Conservation (phyloP, 352 stramenopile species). For the Phytophthora kernoviae region DNA sequence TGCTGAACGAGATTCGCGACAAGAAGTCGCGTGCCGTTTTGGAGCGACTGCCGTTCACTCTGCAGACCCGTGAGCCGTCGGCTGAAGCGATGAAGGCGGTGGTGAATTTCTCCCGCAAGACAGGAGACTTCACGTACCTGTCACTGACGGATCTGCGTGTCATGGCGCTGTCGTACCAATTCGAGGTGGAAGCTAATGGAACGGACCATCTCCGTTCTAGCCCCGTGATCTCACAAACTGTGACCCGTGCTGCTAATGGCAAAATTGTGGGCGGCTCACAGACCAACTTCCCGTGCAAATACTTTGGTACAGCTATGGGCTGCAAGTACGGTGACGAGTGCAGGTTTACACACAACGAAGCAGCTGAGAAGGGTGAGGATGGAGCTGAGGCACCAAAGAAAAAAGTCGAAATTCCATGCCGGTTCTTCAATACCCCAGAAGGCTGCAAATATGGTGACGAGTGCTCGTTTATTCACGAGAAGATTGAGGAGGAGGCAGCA, state of each 20-base stretch:
- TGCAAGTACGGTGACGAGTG: constrained; percentile 85
- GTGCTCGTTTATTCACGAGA: constrained; percentile 76
- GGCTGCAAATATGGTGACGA: constrained; percentile 77
- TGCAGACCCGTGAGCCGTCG: constrained; percentile 83
- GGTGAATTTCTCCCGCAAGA: constrained; percentile 85
- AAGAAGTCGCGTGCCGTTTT: constrained; percentile 73
- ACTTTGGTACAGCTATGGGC: constrained; percentile 73
- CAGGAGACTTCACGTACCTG: constrained; percentile 84
- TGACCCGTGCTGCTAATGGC: constrained; percentile 67
- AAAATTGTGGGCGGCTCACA: constrained; percentile 63
- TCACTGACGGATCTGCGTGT: constrained; percentile 88
- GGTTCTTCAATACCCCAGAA: constrained; percentile 74
- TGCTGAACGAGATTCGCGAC: constrained; percentile 86
- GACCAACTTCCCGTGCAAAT: constrained; percentile 73
- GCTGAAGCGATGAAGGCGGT: constrained; percentile 80
- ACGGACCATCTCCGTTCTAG: constrained; percentile 70
- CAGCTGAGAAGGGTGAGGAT: constrained; percentile 10
- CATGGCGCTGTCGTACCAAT: constrained; percentile 88
- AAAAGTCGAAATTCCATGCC: constrained; percentile 81
- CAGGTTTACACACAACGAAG: constrained; percentile 79
- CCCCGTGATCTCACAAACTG: constrained; percentile 68
- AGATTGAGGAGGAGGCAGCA: constrained; percentile 28
- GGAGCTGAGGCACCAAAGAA: constrained; percentile 31
- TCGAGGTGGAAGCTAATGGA: constrained; percentile 81
- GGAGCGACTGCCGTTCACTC: constrained; percentile 73